Evolutionary conservation across 1,284 basidiomycete genomes (phyloP), one percentile per base, ranked within the genome.

Genomic region (Fomitopsis pinicola): DNA sequence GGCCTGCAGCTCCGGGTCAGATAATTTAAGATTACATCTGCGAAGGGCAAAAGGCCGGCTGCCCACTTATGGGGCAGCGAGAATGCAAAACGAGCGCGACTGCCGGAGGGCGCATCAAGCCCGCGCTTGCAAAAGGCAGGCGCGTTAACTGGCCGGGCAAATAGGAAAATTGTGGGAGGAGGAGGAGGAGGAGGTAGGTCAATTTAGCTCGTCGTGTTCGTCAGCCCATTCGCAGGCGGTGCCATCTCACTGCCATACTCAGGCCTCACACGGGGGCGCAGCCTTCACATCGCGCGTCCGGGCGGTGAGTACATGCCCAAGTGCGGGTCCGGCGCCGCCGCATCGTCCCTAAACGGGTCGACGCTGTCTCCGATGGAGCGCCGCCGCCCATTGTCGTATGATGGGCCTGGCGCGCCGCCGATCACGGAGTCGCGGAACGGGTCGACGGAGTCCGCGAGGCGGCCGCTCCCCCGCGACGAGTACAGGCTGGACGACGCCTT

Each of bases 401-500:
- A 40, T 3, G 38, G 38, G 12, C 35, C 52, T 30, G 33, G 22
- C 22, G 22, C 22, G 22, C 22, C 22, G 22, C 22, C 33, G 19
- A 36, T 17, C n/a, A n/a, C 52, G 30, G 50, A 53, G 50, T 53
- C 50, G 15, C 50, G 30, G 35, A 53, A 53, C 30, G 50, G 38
- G 28, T 42, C 42, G 22, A 26, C 36, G 17, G 48, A n/a, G 48
- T 28, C 28, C 17, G 35, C 40, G 28, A 55, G 12, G 50, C 50
- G 48, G 50, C n/a, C 22, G 30, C 33, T 17, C 55, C 0, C 30
- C 42, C 33, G 42, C 33, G n/a, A 38, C 2, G 44, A 57, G 33
- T 44, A 57, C 8, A 30, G 2, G 61, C 44, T 59, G n/a, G 55
- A 53, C 26, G 61, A 62, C 35, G 61, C 58, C 54, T 50, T 56